Evolutionary conservation across 2,329 filamentous ascomycete species (phyloP).

Genomic region (Lasiodiplodia theobromae): DNA sequence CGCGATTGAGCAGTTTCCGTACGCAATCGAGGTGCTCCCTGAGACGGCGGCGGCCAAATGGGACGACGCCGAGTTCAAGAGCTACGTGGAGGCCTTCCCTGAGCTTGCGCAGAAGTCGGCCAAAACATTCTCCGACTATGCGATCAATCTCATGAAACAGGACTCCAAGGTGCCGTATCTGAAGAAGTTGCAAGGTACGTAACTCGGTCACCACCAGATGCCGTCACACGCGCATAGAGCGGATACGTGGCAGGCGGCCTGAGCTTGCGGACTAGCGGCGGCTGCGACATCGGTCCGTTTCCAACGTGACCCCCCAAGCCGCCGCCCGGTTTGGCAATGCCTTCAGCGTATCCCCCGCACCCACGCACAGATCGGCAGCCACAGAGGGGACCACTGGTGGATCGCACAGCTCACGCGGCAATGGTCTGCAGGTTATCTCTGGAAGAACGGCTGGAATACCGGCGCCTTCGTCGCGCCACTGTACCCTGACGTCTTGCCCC

Average conservation of each 20-base stretch:
- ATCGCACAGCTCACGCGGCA: conserved; percentile 22
- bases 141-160: conserved; percentile 71
- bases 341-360: conserved; percentile 27
- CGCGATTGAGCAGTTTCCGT: conserved; percentile 69
- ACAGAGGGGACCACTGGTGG: conserved; percentile 8
- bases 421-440: conserved; percentile 66
- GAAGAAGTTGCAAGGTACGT: conserved; percentile 73
- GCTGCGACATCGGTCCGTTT: conserved; percentile 29
- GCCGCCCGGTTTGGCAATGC: conserved; percentile 16
- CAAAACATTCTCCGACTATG: conserved; percentile 68
- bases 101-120: conserved; percentile 66
- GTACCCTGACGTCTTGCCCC: conserved; percentile 75
- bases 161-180: conserved; percentile 80
- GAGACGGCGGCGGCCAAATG: conserved; percentile 70
- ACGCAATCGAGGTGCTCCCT: conserved; percentile 72
- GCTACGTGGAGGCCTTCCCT: conserved; percentile 76
- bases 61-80: conserved; percentile 68
- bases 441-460: conserved; percentile 74
- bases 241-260: conserved; percentile 24
- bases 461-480: conserved; percentile 75
- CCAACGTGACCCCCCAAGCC: conserved; percentile 12
- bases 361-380: conserved; percentile 23
- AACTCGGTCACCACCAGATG: conserved; percentile 26
- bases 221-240: conserved; percentile 36
- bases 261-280: conserved; percentile 16